Evolutionary conservation across 192 early-diverging fungal species (phyloP).

Genomic region (Coemansia sp.): DNA sequence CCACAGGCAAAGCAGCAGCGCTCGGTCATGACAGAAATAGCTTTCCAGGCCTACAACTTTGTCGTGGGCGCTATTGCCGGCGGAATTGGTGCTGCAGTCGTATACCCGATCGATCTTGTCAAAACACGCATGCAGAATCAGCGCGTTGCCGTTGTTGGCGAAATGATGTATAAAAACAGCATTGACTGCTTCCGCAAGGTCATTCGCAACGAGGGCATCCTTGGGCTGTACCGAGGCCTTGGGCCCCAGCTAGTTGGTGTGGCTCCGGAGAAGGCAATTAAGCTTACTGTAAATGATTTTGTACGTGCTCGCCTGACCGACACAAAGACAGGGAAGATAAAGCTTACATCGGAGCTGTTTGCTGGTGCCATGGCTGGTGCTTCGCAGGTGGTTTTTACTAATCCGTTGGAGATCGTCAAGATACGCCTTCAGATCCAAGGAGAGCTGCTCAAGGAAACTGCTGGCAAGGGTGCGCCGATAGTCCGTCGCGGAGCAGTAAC

Average conservation of each 20-base stretch:
- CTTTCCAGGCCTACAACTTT: constrained; percentile 72
- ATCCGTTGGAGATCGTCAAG: constrained; percentile 98
- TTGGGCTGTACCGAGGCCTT: constrained; percentile 89
- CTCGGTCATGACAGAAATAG: constrained; percentile 40
- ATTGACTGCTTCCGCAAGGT: constrained; percentile 96
- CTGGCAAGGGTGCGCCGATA: constrained; percentile 34
- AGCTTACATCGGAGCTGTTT: constrained; percentile 77
- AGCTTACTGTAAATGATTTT: constrained; percentile 94
- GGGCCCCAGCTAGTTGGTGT: constrained; percentile 92
- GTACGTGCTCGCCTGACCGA: constrained; percentile 70
- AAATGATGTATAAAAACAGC: constrained; percentile 92
- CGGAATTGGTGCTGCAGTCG: constrained; percentile 89
- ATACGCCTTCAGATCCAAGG: constrained; percentile 92
- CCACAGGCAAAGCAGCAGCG: constrained; percentile 9
- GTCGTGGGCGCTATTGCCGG: constrained; percentile 85
- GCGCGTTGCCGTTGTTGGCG: constrained; percentile 83
- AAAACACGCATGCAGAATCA: constrained; percentile 99
- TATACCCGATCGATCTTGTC: constrained; percentile 97
- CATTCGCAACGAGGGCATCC: constrained; percentile 83
- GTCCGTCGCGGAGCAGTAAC: constrained; percentile 73
- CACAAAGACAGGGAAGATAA: constrained; percentile 71
- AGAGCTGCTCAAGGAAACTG: constrained; percentile 61
- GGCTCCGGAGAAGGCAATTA: constrained; percentile 98
- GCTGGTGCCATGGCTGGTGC: constrained; percentile 86
- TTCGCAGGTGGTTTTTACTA: constrained; percentile 90